A percentile compares a stretch with the other conserved stretches of the same genome.
phyloP scores from a whole-genome alignment of 345 rosid species.

The Geranium rotundifolium region DNA sequence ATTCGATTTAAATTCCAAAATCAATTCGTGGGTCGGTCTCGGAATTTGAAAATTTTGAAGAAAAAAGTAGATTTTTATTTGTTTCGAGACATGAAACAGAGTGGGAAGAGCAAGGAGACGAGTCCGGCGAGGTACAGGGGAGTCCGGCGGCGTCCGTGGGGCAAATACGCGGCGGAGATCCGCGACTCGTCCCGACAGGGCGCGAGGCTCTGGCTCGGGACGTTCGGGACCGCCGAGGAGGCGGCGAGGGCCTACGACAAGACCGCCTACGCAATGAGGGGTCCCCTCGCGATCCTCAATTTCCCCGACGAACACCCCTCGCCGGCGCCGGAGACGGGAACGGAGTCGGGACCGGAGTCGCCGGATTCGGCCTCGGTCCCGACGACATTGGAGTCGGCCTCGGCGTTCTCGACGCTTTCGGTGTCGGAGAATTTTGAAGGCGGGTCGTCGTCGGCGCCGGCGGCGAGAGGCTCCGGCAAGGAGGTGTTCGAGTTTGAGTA shows the following conservation, averaged over 20 bases:
- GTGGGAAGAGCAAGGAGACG: not conserved
- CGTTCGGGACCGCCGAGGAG: slow-evolving; percentile 61
- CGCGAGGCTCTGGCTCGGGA: slow-evolving; percentile 76
- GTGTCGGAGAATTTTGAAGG: not conserved
- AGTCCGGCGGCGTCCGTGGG: slow-evolving; percentile 68
- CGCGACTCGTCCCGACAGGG: slow-evolving; percentile 62
- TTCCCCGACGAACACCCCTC: slow-evolving; percentile 50
- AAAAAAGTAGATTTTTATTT: no score
- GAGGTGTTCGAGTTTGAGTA: slow-evolving; percentile 43
- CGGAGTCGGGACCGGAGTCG: slow-evolving; percentile 4
- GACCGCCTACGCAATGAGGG: slow-evolving; percentile 66
- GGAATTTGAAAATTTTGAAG: no score
- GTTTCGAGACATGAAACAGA: not conserved
- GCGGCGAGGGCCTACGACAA: slow-evolving; percentile 79
- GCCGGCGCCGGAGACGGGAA: no score
- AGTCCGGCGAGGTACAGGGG: slow-evolving; percentile 11
- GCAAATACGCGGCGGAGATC: slow-evolving; percentile 81
- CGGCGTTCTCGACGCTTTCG: no score
- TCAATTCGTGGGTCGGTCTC: no score
- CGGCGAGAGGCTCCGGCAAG: slow-evolving; percentile 8
- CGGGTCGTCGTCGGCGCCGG: slow-evolving; percentile 5
- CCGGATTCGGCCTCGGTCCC: slow-evolving; percentile 12
- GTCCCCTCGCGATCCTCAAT: slow-evolving; percentile 56
- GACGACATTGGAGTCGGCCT: slow-evolving; percentile 9
- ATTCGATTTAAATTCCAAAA: no score